Evolutionary conservation across 805 yeast species (phyloP).

Genomic region (Lipomyces yamadae): DNA sequence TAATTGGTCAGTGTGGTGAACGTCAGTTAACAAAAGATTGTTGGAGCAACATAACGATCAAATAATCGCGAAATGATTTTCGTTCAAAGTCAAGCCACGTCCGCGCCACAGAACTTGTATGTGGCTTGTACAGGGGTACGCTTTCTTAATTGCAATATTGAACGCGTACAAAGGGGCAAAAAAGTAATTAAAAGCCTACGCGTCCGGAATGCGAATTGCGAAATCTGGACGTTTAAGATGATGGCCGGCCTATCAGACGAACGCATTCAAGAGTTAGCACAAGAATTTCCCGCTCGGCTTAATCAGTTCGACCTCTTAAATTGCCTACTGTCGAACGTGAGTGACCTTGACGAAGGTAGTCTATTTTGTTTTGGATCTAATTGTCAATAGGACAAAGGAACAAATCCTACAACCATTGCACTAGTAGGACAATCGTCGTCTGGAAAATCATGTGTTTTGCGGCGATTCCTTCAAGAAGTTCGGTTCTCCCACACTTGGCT

Average conservation of each 20-base stretch:
- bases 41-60: background rate
- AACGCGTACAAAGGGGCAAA: background rate
- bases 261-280: constrained; percentile 13
- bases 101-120: background rate
- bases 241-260: constrained; percentile 11
- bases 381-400: constrained; percentile 16
- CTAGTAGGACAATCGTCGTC: constrained; percentile 23
- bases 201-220: background rate
- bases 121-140: background rate
- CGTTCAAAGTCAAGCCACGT: background rate
- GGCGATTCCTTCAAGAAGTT: constrained; percentile 15
- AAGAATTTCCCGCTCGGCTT: constrained; percentile 23
- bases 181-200: too few species aligned
- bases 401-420: constrained; percentile 23
- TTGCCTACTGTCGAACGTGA: constrained; percentile 21
- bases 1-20: background rate
- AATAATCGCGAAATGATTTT: background rate
- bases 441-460: constrained; percentile 24
- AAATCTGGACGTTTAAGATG: background rate
- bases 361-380: background rate
- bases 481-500: constrained; percentile 26
- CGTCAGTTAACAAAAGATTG: background rate
- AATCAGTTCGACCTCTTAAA: constrained; percentile 25
- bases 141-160: background rate
- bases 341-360: constrained; percentile 3